Base-by-base conservation (phyloP, 2,329 filamentous ascomycete genomes). In the Verticillium longisporum region DNA sequence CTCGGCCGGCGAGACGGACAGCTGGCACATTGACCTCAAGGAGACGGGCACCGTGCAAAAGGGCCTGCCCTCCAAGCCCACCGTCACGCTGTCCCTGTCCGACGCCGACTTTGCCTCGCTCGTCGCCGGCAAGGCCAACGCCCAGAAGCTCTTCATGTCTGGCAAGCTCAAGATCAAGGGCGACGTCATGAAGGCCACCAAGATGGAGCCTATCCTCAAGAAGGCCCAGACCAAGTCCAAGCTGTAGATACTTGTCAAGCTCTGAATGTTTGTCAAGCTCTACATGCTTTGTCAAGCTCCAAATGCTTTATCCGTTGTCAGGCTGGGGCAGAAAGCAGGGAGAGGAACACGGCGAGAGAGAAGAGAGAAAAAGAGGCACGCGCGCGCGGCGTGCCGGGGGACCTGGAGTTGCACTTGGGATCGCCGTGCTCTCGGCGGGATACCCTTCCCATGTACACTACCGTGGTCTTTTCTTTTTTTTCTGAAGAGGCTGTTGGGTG, bases 131-230 rank as follows among this genome's bases (percentile, higher is more conserved):
- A 92, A 96, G 81, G 92, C 91, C 69, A 97, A 97, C 73, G 92
- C 95, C 61, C 95, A 99, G 83, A 88, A 88, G 69, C 80, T 99
- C 66, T 97, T 98, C 80, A 98, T 99, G 94, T 86, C 86, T n/a
- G 95, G 95, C 70, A 97, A 97, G 84, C 83, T 99, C 73, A 99
- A 98, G 90, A 86, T 98, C 74, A 96, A 92, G 86, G 95, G 95
- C 65, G 92, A 98, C 75, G 87, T 98, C 64, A 98, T 98, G 94
- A 97, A 97, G 86, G 90, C 95, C 41, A 97, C 93, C 63, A 97
- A 96, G 87, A 86, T 97, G 78, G 92, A 97, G 78, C 90, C 92
- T 50, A 89, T 98, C 70, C 80, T 97, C 66, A 92, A 92, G 83
- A 95, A 92, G 83, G 90, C 91, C 41, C 89, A 92, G 80, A 82